phyloP scores from a whole-genome alignment of 1,284 basidiomycete species.

The Ceratobasidium sp. region DNA sequence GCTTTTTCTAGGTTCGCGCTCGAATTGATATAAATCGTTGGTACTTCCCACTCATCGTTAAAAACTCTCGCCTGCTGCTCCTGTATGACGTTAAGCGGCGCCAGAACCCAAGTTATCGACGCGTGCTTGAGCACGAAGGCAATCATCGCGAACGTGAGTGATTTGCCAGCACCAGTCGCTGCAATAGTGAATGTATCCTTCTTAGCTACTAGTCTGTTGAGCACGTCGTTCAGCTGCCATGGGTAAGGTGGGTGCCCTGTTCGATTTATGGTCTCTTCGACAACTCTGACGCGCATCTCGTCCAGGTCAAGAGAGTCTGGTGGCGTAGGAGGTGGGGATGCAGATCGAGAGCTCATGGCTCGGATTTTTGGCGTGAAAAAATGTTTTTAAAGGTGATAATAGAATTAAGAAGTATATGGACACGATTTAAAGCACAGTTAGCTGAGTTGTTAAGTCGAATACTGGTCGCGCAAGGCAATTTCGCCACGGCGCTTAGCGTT shows the following conservation, averaged over 20 bases:
- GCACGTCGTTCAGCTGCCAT: neutral
- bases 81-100: neutral
- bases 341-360: neutral
- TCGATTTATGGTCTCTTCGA: neutral
- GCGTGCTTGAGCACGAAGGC: neutral
- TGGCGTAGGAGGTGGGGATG: neutral
- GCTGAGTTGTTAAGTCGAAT: neutral
- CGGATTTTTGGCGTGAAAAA: no score
- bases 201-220: neutral
- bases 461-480: neutral
- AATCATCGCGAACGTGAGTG: neutral
- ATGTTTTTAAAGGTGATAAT: no score
- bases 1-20: neutral
- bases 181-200: neutral
- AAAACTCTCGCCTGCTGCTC: slow-evolving; percentile 3
- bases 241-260: neutral
- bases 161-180: neutral
- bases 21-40: neutral
- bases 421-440: no score
- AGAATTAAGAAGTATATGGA: neutral
- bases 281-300: neutral
- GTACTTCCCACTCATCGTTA: neutral
- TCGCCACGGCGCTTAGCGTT: slow-evolving; percentile 22
- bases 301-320: neutral
- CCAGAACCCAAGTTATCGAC: neutral